These are phyloP conservation scores for Wickerhamiella domercqiae DNA, from an alignment of 805 yeast species.

Conservation along the genomic window DNA sequence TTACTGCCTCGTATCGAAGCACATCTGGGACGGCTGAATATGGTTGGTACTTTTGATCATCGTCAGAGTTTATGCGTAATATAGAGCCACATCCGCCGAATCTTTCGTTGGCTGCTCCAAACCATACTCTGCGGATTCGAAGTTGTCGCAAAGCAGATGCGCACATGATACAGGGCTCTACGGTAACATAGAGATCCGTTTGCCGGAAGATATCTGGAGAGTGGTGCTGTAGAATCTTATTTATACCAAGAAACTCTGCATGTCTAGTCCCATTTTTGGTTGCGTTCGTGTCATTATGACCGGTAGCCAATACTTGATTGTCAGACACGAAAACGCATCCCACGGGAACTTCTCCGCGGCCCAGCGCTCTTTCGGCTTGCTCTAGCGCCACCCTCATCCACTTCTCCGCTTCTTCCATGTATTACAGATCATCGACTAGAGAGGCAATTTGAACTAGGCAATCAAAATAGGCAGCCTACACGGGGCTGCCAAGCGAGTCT, in stretches of 20 bases:
- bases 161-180: conserved; percentile 98
- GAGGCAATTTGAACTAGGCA: no score
- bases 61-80: conserved; percentile 38
- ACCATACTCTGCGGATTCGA: conserved; percentile 55
- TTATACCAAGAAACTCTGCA: conserved; percentile 81
- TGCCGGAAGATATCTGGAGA: conserved; percentile 30
- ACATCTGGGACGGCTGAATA: conserved; percentile 65
- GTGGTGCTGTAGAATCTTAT: conserved; percentile 29
- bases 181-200: conserved; percentile 74
- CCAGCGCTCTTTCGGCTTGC: conserved; percentile 48
- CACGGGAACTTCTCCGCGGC: conserved; percentile 66
- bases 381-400: conserved; percentile 26
- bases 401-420: conserved; percentile 15
- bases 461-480: no score
- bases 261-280: conserved; percentile 79
- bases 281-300: conserved; percentile 75
- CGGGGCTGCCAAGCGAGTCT: no score
- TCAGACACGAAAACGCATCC: conserved; percentile 57
- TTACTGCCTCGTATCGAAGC: conserved; percentile 64
- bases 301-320: conserved; percentile 46
- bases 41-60: conserved; percentile 18
- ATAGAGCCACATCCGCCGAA: conserved; percentile 97
- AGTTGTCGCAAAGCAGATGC: conserved; percentile 80
- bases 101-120: conserved; percentile 88
- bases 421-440: no score